Evolutionary conservation across 441 rosid genomes (phyloP).

Genomic region (Corymbia citriodora): DNA sequence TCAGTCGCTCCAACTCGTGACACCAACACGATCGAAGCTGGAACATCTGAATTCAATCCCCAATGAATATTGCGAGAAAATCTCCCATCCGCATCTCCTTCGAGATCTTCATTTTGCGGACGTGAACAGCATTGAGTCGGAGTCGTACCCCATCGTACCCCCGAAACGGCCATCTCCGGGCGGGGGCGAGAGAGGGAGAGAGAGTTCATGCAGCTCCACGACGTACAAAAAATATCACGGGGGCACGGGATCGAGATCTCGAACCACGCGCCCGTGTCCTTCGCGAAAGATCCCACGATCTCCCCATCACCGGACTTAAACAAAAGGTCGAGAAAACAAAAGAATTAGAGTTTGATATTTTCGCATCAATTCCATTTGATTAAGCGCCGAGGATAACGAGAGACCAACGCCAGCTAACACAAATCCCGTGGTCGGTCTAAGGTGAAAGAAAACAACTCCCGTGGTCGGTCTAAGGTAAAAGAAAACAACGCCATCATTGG

Average conservation of each 20-base stretch:
- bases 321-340: no score
- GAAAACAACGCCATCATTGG: not conserved
- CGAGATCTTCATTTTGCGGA: no score
- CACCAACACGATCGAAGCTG: no score
- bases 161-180: not conserved
- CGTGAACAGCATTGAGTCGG: not conserved
- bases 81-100: not conserved
- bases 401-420: not conserved
- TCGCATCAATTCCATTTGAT: not conserved
- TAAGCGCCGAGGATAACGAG: not conserved
- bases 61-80: not conserved
- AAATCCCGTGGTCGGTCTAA: not conserved
- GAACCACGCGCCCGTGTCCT: not conserved
- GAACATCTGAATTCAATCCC: not conserved
- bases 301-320: not conserved
- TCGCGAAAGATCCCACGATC: not conserved
- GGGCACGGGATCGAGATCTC: not conserved
- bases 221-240: not conserved
- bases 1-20: not conserved
- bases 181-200: not conserved
- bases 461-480: not conserved
- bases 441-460: not conserved
- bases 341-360: not conserved
- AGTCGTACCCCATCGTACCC: not conserved
- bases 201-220: not conserved